Conservation (phyloP, 1,284 basidiomycete genomes). For the Albatrellus sp. region DNA sequence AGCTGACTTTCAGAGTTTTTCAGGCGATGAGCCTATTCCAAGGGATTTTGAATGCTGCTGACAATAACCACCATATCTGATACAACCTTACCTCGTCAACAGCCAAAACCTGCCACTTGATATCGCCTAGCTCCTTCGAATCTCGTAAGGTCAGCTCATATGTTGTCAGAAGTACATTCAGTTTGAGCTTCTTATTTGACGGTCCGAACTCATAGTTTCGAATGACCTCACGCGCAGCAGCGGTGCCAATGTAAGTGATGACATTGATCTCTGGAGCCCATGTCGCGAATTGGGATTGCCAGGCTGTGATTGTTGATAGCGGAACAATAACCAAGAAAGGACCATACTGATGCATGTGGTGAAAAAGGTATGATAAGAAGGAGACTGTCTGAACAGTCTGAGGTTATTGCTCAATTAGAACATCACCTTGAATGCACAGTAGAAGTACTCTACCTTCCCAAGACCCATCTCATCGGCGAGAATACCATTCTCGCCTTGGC, state of each 20-base stretch:
- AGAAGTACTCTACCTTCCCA: conserved; percentile 57
- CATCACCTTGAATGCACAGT: conserved; percentile 2
- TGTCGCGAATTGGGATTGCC: conserved; percentile 89
- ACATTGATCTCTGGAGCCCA: conserved; percentile 98
- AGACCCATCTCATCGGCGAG: conserved; percentile 99
- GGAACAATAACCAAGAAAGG: conserved; percentile 98
- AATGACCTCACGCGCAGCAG: conserved; percentile 81
- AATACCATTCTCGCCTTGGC: conserved; percentile 86
- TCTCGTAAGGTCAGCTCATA: conserved; percentile 96
- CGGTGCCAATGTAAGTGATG: conserved; percentile 92
- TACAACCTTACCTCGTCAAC: conserved; percentile 73
- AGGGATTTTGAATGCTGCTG: conserved; percentile 1
- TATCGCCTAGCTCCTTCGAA: conserved; percentile 76
- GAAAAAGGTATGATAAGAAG: conserved; percentile 93
- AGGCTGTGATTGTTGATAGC: conserved; percentile 94
- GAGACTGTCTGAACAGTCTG: conserved; percentile 94
- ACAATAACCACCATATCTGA: background rate
- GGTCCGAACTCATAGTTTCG: conserved; percentile 88
- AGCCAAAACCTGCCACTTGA: conserved; percentile 95
- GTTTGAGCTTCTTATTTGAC: conserved; percentile 79
- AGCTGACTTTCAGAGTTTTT: conserved; percentile 98
- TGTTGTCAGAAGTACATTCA: conserved; percentile 96
- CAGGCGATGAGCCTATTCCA: conserved; percentile 77
- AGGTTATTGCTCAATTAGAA: conserved; percentile 9
- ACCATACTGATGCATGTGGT: conserved; percentile 87